Evolutionary conservation across 805 yeast species (phyloP).

Genomic region (Pichia cabralensis): DNA sequence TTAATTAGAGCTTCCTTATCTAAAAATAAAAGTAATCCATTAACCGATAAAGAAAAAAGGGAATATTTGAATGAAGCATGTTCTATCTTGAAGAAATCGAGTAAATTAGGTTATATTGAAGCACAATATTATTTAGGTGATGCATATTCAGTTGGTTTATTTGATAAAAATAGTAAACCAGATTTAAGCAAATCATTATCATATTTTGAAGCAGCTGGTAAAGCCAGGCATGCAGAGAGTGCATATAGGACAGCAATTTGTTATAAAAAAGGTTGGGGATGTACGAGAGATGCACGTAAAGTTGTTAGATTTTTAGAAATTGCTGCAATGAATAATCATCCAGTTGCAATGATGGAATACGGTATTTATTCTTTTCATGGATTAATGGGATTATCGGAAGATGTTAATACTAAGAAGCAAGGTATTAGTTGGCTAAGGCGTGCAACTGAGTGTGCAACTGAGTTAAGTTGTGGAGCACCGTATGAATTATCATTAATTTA

Average conservation of each 20-base stretch:
- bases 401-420: slow-evolving; percentile 60
- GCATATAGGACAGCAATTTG: slow-evolving; percentile 88
- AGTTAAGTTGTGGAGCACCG: slow-evolving; percentile 86
- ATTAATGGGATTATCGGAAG: slow-evolving; percentile 69
- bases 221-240: slow-evolving; percentile 85
- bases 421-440: slow-evolving; percentile 92
- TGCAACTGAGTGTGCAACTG: slow-evolving; percentile 77
- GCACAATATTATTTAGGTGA: slow-evolving; percentile 93
- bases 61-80: slow-evolving; percentile 71
- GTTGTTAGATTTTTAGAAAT: slow-evolving; percentile 73
- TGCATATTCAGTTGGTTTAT: slow-evolving; percentile 74
- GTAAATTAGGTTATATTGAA: slow-evolving; percentile 41
- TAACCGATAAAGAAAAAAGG: slow-evolving; percentile 28
- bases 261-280: slow-evolving; percentile 90
- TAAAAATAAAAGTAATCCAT: slow-evolving; percentile 9
- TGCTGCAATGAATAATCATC: slow-evolving; percentile 87
- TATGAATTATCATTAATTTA: slow-evolving; percentile 82
- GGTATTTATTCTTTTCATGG: slow-evolving; percentile 82
- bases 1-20: slow-evolving; percentile 33
- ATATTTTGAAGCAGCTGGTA: slow-evolving; percentile 82
- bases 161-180: slow-evolving; percentile 50
- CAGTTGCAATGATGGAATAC: slow-evolving; percentile 92
- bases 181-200: slow-evolving; percentile 69
- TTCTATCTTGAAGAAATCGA: slow-evolving; percentile 35
- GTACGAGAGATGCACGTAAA: slow-evolving; percentile 77